Evolutionary conservation across 1,284 basidiomycete species (phyloP).

Genomic region (Sanguinoderma infundibulare): DNA sequence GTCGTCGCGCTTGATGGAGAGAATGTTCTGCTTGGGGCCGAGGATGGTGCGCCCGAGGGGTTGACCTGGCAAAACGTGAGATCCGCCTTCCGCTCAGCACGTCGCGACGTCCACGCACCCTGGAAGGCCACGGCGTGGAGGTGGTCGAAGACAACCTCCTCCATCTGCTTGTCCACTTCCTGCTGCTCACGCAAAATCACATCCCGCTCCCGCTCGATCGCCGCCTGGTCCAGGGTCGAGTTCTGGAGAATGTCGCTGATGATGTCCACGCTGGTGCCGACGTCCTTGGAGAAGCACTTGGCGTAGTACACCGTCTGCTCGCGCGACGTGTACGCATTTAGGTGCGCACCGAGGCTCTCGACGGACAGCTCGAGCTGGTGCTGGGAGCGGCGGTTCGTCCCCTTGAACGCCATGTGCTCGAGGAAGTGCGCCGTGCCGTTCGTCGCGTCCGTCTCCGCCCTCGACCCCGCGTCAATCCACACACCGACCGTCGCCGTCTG

Average conservation of each 20-base stretch:
- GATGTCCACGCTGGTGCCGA: conserved; percentile 92
- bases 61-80: conserved; percentile 61
- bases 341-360: conserved; percentile 96
- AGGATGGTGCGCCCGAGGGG: conserved; percentile 97
- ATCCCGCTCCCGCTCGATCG: conserved; percentile 96
- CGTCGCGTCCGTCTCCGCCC: conserved; percentile 93
- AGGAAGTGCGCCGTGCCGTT: conserved; percentile 99
- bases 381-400: conserved; percentile 90
- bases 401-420: conserved; percentile 98
- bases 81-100: conserved; percentile 2
- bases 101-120: conserved; percentile 52
- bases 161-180: conserved; percentile 98
- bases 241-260: conserved; percentile 99
- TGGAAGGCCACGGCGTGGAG: conserved; percentile 97
- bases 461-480: conserved; percentile 98
- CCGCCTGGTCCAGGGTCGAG: conserved; percentile 89
- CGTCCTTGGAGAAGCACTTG: conserved; percentile 98
- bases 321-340: conserved; percentile 98
- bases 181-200: conserved; percentile 98
- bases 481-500: conserved; percentile 98
- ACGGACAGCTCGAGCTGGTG: conserved; percentile 96
- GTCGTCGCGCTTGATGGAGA: conserved; percentile 94
- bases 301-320: conserved; percentile 99
- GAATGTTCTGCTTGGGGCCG: conserved; percentile 95
- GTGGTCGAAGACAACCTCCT: conserved; percentile 99